These are phyloP conservation scores for Aspergillus awamori DNA, from an alignment of 2,329 filamentous ascomycete genomes.

Conservation along the genomic window DNA sequence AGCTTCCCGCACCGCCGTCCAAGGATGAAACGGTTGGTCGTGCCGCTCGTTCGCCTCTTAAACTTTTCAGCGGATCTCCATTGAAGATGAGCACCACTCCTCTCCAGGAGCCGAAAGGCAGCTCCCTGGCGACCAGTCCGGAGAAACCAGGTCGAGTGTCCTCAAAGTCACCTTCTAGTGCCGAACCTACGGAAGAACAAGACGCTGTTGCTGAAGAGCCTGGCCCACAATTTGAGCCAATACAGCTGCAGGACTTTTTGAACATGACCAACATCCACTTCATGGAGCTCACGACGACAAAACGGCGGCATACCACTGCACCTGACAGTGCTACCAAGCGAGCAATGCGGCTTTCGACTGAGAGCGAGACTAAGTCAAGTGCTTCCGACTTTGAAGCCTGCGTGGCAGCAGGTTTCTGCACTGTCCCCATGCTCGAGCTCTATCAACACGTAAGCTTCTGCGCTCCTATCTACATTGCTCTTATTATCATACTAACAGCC, in stretches of 20 bases:
- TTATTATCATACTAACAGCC: conserved; percentile 30
- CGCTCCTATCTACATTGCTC: conserved; percentile 2
- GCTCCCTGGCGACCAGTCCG: conserved; percentile 41
- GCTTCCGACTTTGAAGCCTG: conserved; percentile 66
- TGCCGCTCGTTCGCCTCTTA: conserved; percentile 53
- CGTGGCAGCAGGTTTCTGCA: conserved; percentile 87
- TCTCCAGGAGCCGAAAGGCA: conserved; percentile 44
- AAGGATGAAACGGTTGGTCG: conserved; percentile 69
- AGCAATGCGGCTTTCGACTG: conserved; percentile 29
- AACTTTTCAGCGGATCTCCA: conserved; percentile 35
- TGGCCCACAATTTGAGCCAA: conserved; percentile 58
- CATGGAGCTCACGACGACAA: conserved; percentile 97
- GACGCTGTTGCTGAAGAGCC: conserved; percentile 48
- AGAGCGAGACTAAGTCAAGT: conserved; percentile 26
- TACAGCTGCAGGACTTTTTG: conserved; percentile 88
- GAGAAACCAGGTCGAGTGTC: conserved; percentile 29
- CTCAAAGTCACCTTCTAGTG: conserved; percentile 42
- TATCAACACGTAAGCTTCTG: conserved; percentile 75
- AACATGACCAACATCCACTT: conserved; percentile 96
- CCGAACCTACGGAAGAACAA: conserved; percentile 49
- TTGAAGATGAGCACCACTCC: conserved; percentile 56
- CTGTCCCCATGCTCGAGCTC: conserved; percentile 86
- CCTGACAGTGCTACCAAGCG: conserved; percentile 51
- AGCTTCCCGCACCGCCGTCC: conserved; percentile 68
- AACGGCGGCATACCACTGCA: conserved; percentile 80